phyloP scores from a whole-genome alignment of 306 rosid genomes.

The Phaseolus lunatus region DNA sequence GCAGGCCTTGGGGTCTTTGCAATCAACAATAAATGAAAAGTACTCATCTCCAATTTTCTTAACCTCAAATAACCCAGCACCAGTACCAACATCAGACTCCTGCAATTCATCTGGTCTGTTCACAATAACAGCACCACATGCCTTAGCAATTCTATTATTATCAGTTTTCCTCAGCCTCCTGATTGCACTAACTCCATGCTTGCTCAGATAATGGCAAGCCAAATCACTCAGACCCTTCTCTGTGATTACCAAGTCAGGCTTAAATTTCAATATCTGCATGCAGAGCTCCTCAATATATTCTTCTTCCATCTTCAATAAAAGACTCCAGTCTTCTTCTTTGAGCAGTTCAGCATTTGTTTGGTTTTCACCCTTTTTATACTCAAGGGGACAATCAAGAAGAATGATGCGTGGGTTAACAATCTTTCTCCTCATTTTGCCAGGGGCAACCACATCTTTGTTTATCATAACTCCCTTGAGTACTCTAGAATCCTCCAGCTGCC shows the following conservation, averaged over 20 bases:
- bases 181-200: slow-evolving; percentile 88
- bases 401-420: slow-evolving; percentile 88
- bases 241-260: slow-evolving; percentile 88
- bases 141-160: slow-evolving; percentile 92
- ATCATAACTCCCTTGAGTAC: slow-evolving; percentile 95
- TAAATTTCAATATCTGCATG: slow-evolving; percentile 83
- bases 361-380: slow-evolving; percentile 95
- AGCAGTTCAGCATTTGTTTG: slow-evolving; percentile 94
- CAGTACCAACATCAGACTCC: slow-evolving; percentile 93
- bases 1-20: slow-evolving; percentile 95
- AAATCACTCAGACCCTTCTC: slow-evolving; percentile 97
- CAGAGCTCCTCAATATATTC: slow-evolving; percentile 89
- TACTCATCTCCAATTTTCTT: slow-evolving; percentile 94
- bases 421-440: slow-evolving; percentile 97
- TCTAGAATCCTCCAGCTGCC: slow-evolving; percentile 83
- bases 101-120: slow-evolving; percentile 95
- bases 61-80: slow-evolving; percentile 94
- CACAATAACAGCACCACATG: slow-evolving; percentile 93
- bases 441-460: slow-evolving; percentile 90
- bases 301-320: slow-evolving; percentile 86
- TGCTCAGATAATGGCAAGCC: slow-evolving; percentile 92
- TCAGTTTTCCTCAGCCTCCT: slow-evolving; percentile 92
- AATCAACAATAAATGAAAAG: slow-evolving; percentile 80
- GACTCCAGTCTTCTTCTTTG: slow-evolving; percentile 93
- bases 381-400: slow-evolving; percentile 91